Conservation (phyloP, 257 asterid genomes). For the Cordia subcordata region DNA sequence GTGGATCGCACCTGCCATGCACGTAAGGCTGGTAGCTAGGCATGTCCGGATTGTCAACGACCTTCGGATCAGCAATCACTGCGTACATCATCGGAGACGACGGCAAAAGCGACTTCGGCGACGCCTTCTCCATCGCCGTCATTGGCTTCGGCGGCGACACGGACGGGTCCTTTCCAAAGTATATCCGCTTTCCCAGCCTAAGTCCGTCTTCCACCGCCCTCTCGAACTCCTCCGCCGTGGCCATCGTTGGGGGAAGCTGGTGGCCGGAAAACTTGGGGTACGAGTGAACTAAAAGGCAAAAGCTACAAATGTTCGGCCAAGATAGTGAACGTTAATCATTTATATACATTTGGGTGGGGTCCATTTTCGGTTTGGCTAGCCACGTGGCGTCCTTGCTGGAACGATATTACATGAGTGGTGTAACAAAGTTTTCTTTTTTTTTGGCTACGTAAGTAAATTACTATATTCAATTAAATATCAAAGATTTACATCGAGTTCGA, state of each 20-base stretch:
- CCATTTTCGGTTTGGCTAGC: background rate
- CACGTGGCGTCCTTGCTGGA: background rate
- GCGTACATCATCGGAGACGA: conserved; percentile 84
- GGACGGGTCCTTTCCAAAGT: conserved; percentile 82
- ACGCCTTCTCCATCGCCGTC: conserved; percentile 51
- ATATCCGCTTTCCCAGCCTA: conserved; percentile 72
- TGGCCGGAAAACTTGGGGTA: background rate
- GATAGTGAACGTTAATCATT: background rate
- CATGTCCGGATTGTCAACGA: conserved; percentile 89
- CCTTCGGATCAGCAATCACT: conserved; percentile 60
- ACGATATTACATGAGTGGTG: background rate
- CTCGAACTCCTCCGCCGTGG: conserved; percentile 80
- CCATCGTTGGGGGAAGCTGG: background rate
- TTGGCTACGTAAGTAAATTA: no score
- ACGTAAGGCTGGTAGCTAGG: conserved; percentile 99
- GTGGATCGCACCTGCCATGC: conserved; percentile 89
- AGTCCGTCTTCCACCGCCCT: conserved; percentile 87
- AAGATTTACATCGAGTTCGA: no score
- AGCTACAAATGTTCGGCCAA: background rate
- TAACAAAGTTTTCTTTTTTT: no score
- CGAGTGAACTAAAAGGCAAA: background rate
- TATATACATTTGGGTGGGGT: background rate
- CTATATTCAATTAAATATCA: no score
- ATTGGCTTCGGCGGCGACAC: conserved; percentile 76
- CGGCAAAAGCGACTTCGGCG: conserved; percentile 43